Evolutionary conservation across 768 basidiomycete species (phyloP), one percentile per base, ranked within the genome.

Genomic region (Cytidiella melzeri): DNA sequence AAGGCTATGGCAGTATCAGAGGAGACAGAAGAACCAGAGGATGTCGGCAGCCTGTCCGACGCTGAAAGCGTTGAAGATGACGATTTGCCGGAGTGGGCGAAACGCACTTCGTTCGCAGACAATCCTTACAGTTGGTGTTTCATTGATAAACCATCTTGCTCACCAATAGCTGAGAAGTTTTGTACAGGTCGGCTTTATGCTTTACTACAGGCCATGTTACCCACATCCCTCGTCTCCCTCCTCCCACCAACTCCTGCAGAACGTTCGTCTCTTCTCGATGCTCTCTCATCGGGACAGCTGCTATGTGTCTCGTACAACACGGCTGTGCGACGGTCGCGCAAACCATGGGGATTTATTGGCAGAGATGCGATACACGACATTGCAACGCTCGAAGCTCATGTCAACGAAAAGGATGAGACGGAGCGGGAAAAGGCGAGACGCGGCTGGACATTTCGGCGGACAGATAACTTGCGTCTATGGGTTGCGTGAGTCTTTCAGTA

Each of bases 301-400:
- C 75, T 94, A 11, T 94, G 92, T 57, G 63, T 73, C 2, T 83
- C 87, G 0, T 92, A 92, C 68, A 95, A 94, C 64, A 65, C 76
- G 10, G 84, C 80, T 24, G 85, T 94, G 0, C 79, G 92, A 21
- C 78, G 80, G 51, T 92, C 89, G 6, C 80, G 79, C 41, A 80
- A 85, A 55, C 88, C 89, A 0, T 95, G 91, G 90, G 92, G 92
- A 0, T 94, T 84, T 65, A 84, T 94, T 49, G 86, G 76, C 52
- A 67, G 74, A 39, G 81, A 85, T 49, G 78, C 81, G 2, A 80
- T 95, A 15, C 92, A 94, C 58, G 88, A 91, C 58, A 81, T 94
- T 41, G 64, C 81, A 18, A 71, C 76, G 2, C 75, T 90, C 13
- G 87, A 89, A 61, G 70, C 69, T 5, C 65, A 62, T 19, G 58